Conservation (phyloP, 129 eudicot genomes). For the Silybum marianum region DNA sequence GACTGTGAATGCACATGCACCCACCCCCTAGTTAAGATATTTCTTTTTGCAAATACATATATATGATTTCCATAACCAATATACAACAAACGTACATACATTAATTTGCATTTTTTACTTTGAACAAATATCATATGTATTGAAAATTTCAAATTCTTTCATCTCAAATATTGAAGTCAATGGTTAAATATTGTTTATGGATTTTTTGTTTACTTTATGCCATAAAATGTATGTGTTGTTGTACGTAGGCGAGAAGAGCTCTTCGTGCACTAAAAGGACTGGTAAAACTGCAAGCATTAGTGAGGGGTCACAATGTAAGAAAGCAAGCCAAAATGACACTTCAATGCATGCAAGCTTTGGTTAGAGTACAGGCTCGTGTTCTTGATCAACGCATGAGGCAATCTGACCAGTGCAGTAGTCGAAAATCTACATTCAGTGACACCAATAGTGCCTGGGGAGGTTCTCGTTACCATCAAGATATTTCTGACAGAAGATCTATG, state of each 20-base stretch:
- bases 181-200: background rate
- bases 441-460: slow-evolving; percentile 58
- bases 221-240: slow-evolving; percentile 1
- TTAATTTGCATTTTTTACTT: too few relatives aligned
- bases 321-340: slow-evolving; percentile 86
- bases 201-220: background rate
- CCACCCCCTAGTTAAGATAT: slow-evolving; percentile 8
- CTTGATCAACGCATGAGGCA: slow-evolving; percentile 74
- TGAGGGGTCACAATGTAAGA: slow-evolving; percentile 81
- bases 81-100: too few relatives aligned
- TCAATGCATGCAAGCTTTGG: slow-evolving; percentile 85
- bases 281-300: slow-evolving; percentile 82
- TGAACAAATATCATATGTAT: too few relatives aligned
- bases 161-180: background rate
- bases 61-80: background rate
- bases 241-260: slow-evolving; percentile 75
- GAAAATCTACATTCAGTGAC: slow-evolving; percentile 70
- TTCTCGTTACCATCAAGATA: slow-evolving; percentile 59
- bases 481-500: slow-evolving; percentile 61
- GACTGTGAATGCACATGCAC: slow-evolving; percentile 35
- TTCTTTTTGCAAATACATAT: slow-evolving; percentile 19
- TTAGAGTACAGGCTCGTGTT: slow-evolving; percentile 72
- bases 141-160: background rate
- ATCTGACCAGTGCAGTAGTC: slow-evolving; percentile 48
- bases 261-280: slow-evolving; percentile 76